Evolutionary conservation across 2,329 filamentous ascomycete genomes (phyloP).

Genomic region (Cladosporium colombiae): DNA sequence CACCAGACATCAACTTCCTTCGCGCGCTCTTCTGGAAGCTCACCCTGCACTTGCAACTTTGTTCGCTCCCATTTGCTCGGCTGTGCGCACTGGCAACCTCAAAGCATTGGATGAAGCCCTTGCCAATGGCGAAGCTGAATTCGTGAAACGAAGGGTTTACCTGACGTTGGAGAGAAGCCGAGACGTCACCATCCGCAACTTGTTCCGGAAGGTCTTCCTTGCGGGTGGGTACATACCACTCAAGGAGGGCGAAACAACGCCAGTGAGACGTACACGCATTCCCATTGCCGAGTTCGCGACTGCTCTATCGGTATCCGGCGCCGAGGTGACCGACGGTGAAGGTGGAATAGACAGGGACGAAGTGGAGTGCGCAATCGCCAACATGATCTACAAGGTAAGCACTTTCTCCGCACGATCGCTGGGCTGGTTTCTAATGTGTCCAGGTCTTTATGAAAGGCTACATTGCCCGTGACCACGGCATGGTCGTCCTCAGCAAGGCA

Average conservation of each 20-base stretch:
- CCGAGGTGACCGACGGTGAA: constrained; percentile 54
- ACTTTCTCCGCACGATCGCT: not conserved
- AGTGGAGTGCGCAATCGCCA: constrained; percentile 91
- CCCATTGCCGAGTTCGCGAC: constrained; percentile 82
- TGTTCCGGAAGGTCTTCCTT: constrained; percentile 88
- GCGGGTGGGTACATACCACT: constrained; percentile 77
- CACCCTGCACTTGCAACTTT: constrained; percentile 76
- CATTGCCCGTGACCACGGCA: constrained; percentile 85
- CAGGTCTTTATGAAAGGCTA: constrained; percentile 97
- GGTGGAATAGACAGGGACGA: constrained; percentile 80
- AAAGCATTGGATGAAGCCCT: constrained; percentile 81
- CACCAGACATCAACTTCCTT: constrained; percentile 82
- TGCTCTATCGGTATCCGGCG: constrained; percentile 70
- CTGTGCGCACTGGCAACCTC: constrained; percentile 81
- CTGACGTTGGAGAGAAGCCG: constrained; percentile 89
- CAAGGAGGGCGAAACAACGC: constrained; percentile 65
- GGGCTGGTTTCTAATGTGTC: not conserved
- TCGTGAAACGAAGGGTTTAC: constrained; percentile 91
- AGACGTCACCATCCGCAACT: constrained; percentile 87
- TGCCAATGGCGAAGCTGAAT: constrained; percentile 80
- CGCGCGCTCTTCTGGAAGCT: constrained; percentile 65
- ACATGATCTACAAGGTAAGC: constrained; percentile 95
- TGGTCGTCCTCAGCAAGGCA: constrained; percentile 89
- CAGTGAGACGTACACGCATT: constrained; percentile 70
- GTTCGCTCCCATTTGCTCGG: constrained; percentile 74